These are phyloP conservation scores for Coemansia sp. DNA, from an alignment of 192 early-diverging fungal species.

Conservation along the genomic window DNA sequence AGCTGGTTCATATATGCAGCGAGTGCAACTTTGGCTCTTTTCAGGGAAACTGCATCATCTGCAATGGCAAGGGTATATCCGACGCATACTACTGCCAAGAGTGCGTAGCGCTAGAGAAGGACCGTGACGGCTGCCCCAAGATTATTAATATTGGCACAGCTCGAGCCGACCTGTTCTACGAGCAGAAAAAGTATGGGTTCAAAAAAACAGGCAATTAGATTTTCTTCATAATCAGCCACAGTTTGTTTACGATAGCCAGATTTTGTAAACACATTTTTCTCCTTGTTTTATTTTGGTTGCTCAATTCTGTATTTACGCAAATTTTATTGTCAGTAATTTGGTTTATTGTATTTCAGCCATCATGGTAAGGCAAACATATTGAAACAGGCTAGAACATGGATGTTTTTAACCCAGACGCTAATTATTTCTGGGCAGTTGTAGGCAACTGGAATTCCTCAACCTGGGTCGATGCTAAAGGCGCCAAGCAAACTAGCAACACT, in stretches of 20 bases:
- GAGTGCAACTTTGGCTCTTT: constrained; percentile 95
- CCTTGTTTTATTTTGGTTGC: background rate
- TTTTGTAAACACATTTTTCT: background rate
- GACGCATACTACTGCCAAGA: constrained; percentile 95
- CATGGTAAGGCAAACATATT: background rate
- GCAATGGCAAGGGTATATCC: constrained; percentile 82
- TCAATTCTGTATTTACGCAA: background rate
- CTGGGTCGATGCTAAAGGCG: constrained; percentile 36
- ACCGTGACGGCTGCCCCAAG: constrained; percentile 96
- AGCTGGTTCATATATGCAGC: constrained; percentile 88
- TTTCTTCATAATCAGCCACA: background rate
- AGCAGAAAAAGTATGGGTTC: constrained; percentile 84
- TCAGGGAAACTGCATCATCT: constrained; percentile 88
- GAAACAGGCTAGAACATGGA: background rate
- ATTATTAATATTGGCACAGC: constrained; percentile 94
- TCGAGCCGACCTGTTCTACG: constrained; percentile 89
- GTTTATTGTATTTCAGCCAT: background rate
- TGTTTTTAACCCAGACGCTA: background rate
- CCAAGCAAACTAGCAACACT: constrained; percentile 30
- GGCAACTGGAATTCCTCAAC: constrained; percentile 19
- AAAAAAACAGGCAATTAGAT: background rate
- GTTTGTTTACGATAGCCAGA: constrained; percentile 7
- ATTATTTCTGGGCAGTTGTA: background rate
- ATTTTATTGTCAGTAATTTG: too few species aligned
- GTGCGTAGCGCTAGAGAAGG: constrained; percentile 88